Percentiles rank a stretch among this genome's conserved stretches.
Conservation (phyloP, 768 basidiomycete species). For the Cubamyces sp. region DNA sequence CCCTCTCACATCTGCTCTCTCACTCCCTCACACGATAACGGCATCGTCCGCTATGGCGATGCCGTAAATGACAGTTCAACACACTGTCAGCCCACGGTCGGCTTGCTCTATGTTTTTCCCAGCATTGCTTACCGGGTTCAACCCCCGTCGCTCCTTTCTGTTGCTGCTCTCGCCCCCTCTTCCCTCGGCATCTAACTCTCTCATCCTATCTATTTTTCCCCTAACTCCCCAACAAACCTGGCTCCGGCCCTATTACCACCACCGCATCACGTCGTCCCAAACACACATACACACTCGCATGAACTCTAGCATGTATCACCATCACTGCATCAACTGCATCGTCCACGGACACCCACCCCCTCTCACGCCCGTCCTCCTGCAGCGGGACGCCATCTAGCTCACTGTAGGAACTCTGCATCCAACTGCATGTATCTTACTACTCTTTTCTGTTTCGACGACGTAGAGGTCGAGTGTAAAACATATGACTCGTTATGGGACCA, state of each 20-base stretch:
- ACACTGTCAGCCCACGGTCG: slow-evolving; percentile 31
- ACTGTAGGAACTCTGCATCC: slow-evolving; percentile 31
- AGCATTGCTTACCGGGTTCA: slow-evolving; percentile 69
- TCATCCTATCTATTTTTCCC: not conserved
- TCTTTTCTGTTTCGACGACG: slow-evolving; percentile 3
- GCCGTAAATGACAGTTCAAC: slow-evolving; percentile 21
- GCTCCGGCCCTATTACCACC: too few relatives aligned
- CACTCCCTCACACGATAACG: slow-evolving; percentile 15
- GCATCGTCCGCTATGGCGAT: slow-evolving; percentile 14
- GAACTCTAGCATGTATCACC: slow-evolving; percentile 20
- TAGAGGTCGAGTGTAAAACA: slow-evolving; percentile 16
- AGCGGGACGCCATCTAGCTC: slow-evolving; percentile 9
- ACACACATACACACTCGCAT: not conserved
- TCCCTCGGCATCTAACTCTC: not conserved
- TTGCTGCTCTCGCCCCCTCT: slow-evolving; percentile 2
- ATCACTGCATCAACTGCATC: slow-evolving; percentile 42
- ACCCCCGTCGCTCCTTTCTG: slow-evolving; percentile 60
- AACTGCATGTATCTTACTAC: slow-evolving; percentile 32
- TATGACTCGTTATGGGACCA: not conserved
- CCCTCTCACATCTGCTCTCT: not conserved
- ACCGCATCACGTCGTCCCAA: not conserved
- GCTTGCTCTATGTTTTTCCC: slow-evolving; percentile 40
- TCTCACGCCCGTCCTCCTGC: slow-evolving; percentile 9
- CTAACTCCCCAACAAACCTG: not conserved
- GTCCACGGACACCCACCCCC: not conserved